phyloP scores from a whole-genome alignment of 176 grass and related monocot species.

The Carex cristatella region DNA sequence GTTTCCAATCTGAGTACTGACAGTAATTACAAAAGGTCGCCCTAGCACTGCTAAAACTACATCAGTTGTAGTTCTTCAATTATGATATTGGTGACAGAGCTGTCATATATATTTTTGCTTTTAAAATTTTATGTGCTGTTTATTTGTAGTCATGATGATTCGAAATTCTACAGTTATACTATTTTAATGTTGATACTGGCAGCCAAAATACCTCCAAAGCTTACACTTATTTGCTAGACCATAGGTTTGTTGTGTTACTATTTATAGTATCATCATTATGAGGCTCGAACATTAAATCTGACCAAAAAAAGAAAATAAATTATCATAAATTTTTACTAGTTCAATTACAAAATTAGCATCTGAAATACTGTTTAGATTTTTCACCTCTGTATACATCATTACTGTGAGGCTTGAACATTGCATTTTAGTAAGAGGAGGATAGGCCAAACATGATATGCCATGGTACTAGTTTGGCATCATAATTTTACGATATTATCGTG shows the following conservation, averaged over 20 bases:
- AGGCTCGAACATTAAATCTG: neutral
- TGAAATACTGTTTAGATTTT: too few species aligned
- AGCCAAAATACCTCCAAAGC: neutral
- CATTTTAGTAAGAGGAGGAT: neutral
- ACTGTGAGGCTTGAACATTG: neutral
- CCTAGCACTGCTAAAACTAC: neutral
- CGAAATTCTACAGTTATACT: neutral
- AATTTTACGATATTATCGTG: neutral
- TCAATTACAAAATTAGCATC: too few species aligned
- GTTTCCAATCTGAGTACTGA: neutral
- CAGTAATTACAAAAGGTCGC: neutral
- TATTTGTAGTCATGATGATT: neutral
- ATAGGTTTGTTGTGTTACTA: neutral
- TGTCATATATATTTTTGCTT: neutral
- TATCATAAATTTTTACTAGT: too few species aligned
- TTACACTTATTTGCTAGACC: neutral
- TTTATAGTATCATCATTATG: neutral
- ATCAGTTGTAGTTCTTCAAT: neutral
- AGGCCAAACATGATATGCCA: neutral
- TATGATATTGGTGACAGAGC: neutral
- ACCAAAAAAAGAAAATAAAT: too few species aligned
- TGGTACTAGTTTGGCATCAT: neutral
- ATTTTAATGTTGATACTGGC: neutral
- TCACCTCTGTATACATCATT: too few species aligned
- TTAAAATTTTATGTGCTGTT: neutral